Evolutionary conservation across 306 rosid genomes (phyloP), one percentile per base, ranked within the genome.

Genomic region (Pyrus bretschneideri): DNA sequence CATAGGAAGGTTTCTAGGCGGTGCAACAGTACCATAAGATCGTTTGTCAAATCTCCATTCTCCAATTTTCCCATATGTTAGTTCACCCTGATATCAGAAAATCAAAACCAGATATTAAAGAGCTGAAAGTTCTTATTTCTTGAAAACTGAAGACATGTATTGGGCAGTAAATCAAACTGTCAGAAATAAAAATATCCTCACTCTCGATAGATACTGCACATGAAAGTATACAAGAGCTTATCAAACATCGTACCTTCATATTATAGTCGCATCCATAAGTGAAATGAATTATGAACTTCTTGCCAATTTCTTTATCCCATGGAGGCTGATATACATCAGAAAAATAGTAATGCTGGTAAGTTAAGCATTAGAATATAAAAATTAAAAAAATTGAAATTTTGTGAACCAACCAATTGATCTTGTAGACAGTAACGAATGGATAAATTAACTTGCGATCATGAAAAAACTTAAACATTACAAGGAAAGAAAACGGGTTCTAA

Each of bases 41-140:
- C 99, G 84, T 81, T 96, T 96, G 80, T 91, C 99, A 71, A 96
- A 96, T 74, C 99, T 89, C 99, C 99, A 96, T 85, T 96, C 99
- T 78, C 99, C 99, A 51, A 93, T 96, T 81, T 93, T 92, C 80
- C 98, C 99, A 81, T 91, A 89, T 27, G 98, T 96, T 67, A 89
- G 58, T 81, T 93, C 94, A 74, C 99, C 98, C 99, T 92, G 59
- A 77, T 60, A 72, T 71, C 61, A 71, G 33, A 69, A 40, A 31
- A 85, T 23, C 69, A 74, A 69, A 58, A 22, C 42, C 31, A 77
- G n/a, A 82, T 74, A 70, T 44, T 60, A 63, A 78, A 3, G 62
- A 55, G 2, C 52, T 49, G 35, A 73, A 62, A 23, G 63, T 52
- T 64, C 49, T 76, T 3, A n/a, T 49, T 76, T 22, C 67, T 76